Conservation (phyloP, 1,284 basidiomycete genomes). For the Cryptococcus deneoformans region DNA sequence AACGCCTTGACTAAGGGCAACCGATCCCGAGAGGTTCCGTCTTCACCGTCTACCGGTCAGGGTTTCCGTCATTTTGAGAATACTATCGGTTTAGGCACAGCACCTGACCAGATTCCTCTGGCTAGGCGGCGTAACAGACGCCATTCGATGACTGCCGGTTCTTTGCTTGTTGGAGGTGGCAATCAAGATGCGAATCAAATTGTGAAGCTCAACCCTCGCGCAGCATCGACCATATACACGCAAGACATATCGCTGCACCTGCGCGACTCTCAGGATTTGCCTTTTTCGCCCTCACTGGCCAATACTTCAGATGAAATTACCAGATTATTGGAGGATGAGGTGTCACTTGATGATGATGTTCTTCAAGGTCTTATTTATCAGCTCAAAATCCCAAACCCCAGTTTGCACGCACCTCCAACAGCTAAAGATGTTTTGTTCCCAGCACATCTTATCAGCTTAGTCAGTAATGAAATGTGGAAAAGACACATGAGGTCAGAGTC, state of each 20-base stretch:
- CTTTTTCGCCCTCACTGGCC: constrained; percentile 65
- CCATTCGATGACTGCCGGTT: constrained; percentile 33
- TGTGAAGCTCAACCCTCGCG: constrained; percentile 68
- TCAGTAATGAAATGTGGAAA: constrained; percentile 99
- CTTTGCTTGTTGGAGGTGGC: not conserved
- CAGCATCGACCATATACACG: constrained; percentile 85
- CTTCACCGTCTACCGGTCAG: no score
- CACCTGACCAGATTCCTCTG: no score
- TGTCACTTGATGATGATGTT: constrained; percentile 90
- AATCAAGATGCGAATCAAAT: constrained; percentile 60
- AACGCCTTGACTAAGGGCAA: no score
- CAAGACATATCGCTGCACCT: constrained; percentile 61
- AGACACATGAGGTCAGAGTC: constrained; percentile 96
- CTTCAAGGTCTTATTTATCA: constrained; percentile 86
- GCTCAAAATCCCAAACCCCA: constrained; percentile 90
- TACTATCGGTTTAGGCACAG: no score
- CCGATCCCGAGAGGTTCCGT: no score
- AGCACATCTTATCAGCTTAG: constrained; percentile 95
- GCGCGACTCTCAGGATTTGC: constrained; percentile 65
- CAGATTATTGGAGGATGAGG: constrained; percentile 85
- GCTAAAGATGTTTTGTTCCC: constrained; percentile 99
- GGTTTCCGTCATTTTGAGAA: no score
- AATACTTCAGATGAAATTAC: constrained; percentile 86
- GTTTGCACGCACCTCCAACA: constrained; percentile 82
- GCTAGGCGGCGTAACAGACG: constrained; percentile 45